These are phyloP conservation scores for Ophiostoma sp. DNA, from an alignment of 2,329 filamentous ascomycete species.

Conservation along the genomic window DNA sequence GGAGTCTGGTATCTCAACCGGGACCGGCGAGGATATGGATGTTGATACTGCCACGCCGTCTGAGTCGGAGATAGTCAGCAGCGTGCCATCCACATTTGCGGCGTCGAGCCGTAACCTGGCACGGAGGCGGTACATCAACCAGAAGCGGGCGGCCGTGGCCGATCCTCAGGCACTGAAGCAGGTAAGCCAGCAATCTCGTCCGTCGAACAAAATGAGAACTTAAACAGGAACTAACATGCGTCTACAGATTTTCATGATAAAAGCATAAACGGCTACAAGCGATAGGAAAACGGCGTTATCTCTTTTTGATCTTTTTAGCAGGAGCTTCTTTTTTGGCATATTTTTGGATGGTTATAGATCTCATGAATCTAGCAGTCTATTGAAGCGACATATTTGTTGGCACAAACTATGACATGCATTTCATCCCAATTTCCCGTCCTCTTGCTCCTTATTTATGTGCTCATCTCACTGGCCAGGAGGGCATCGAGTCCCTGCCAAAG, in stretches of 20 bases:
- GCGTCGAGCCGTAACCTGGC: constrained; percentile 68
- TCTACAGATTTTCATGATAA: constrained; percentile 31
- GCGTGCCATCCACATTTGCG: not conserved
- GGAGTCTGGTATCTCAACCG: constrained; percentile 32
- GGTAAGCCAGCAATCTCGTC: constrained; percentile 50
- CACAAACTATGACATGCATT: not conserved
- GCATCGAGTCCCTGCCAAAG: not conserved
- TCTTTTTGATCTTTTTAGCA: not conserved
- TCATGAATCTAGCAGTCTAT: not conserved
- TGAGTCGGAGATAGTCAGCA: constrained; percentile 36
- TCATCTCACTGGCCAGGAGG: not conserved
- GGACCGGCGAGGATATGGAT: constrained; percentile 39
- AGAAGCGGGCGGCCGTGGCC: constrained; percentile 81
- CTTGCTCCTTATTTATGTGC: not conserved
- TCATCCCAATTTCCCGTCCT: not conserved
- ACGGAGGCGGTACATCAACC: constrained; percentile 78
- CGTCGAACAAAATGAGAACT: no score
- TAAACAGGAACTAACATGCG: not conserved
- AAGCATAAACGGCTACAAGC: constrained; percentile 26
- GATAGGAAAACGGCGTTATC: constrained; percentile 20
- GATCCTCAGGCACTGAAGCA: constrained; percentile 83
- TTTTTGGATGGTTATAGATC: not conserved
- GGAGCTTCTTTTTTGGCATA: not conserved
- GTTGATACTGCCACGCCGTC: constrained; percentile 42
- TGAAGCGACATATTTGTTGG: not conserved